A percentile compares a stretch with the other conserved stretches of the same genome.
Evolutionary conservation across 2,329 filamentous ascomycete genomes (phyloP).

Genomic region (Tothia fuscella): DNA sequence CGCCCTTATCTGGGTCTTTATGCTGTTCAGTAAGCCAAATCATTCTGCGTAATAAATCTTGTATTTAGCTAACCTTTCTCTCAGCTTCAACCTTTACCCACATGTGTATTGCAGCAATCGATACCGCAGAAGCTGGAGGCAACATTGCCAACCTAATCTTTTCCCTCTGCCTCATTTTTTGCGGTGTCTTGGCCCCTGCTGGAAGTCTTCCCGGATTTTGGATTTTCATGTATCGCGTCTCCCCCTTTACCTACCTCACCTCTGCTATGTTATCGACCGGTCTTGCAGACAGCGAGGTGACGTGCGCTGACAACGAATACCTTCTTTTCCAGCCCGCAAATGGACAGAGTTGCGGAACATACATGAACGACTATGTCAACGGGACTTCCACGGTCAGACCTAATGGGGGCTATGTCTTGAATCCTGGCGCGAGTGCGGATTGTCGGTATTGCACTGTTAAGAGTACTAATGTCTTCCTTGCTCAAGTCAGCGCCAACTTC

Average conservation of each 20-base stretch:
- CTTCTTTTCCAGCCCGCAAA: conserved; percentile 50
- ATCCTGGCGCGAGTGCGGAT: conserved; percentile 21
- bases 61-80: too few species aligned
- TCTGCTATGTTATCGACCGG: conserved; percentile 58
- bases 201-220: conserved; percentile 58
- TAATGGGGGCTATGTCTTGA: conserved; percentile 28
- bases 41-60: too few species aligned
- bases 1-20: conserved; percentile 62
- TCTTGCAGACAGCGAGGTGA: conserved; percentile 53
- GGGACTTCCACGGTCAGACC: too few species aligned
- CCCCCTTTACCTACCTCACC: conserved; percentile 73
- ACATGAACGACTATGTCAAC: conserved; percentile 29
- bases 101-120: conserved; percentile 64
- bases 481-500: conserved; percentile 30
- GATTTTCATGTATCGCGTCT: conserved; percentile 70
- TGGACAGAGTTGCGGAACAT: conserved; percentile 48
- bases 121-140: conserved; percentile 61
- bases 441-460: conserved; percentile 31
- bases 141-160: conserved; percentile 69
- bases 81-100: conserved; percentile 74
- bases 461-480: conserved; percentile 33
- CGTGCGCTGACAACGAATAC: conserved; percentile 59
- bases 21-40: too few species aligned
- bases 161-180: conserved; percentile 62
- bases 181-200: conserved; percentile 56